A percentile compares a stretch with the other conserved stretches of the same genome.
Evolutionary conservation across 2,329 filamentous ascomycete species (phyloP).

Genomic region (Hypocrella siamensis): DNA sequence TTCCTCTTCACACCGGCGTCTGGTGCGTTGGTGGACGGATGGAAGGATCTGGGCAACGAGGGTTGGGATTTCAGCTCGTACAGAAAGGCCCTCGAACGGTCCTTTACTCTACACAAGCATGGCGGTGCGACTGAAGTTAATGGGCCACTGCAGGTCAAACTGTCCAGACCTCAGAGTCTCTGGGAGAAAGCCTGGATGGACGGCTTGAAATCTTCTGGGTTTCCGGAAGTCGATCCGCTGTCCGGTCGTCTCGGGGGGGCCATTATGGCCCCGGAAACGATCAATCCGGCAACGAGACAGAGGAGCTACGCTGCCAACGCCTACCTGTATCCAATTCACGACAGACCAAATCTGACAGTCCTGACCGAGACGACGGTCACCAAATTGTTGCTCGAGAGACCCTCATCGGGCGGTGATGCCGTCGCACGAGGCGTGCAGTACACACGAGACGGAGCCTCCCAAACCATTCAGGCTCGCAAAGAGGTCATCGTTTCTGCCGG

Average conservation of each 20-base stretch:
- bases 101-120: not conserved
- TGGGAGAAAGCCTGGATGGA: slow-evolving; percentile 20
- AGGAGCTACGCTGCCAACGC: slow-evolving; percentile 17
- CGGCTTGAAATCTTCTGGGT: slow-evolving; percentile 17
- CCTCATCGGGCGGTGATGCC: not conserved
- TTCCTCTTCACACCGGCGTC: slow-evolving; percentile 15
- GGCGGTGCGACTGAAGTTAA: slow-evolving; percentile 6
- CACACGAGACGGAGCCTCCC: slow-evolving; percentile 3
- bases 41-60: slow-evolving; percentile 11
- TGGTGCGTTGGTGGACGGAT: slow-evolving; percentile 8
- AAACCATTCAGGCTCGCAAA: slow-evolving; percentile 10
- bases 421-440: slow-evolving; percentile 8
- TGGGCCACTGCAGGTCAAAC: slow-evolving; percentile 22
- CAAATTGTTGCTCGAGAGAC: slow-evolving; percentile 13
- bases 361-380: slow-evolving; percentile 16
- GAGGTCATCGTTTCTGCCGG: slow-evolving; percentile 28
- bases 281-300: slow-evolving; percentile 15
- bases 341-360: slow-evolving; percentile 17
- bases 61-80: slow-evolving; percentile 13
- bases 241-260: not conserved
- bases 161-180: slow-evolving; percentile 15
- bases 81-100: slow-evolving; percentile 1
- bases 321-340: slow-evolving; percentile 15
- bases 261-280: slow-evolving; percentile 4
- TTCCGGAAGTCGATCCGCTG: slow-evolving; percentile 9